Conservation (phyloP, 192 early-diverging fungal species). For the Gigaspora rosea region DNA sequence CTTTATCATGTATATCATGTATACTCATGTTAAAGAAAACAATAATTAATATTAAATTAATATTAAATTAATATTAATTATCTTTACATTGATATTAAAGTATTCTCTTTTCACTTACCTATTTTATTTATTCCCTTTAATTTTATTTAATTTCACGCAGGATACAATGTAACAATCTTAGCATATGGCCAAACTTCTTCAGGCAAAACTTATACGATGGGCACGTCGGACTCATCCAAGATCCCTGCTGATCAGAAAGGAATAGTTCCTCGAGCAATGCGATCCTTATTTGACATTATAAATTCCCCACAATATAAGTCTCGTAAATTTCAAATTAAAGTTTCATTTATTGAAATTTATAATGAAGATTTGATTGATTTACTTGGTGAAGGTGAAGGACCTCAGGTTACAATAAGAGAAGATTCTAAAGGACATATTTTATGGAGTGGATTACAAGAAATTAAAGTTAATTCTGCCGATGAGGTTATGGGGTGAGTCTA, state of each 20-base stretch:
- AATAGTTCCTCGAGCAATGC: slow-evolving; percentile 76
- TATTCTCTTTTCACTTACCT: slow-evolving; percentile 19
- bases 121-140: background rate
- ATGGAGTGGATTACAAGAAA: slow-evolving; percentile 83
- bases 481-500: slow-evolving; percentile 67
- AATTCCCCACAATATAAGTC: slow-evolving; percentile 37
- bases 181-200: slow-evolving; percentile 94
- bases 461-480: slow-evolving; percentile 65
- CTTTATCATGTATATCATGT: too few relatives aligned
- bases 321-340: slow-evolving; percentile 52
- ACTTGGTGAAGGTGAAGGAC: slow-evolving; percentile 60
- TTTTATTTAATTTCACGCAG: slow-evolving; percentile 36
- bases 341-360: slow-evolving; percentile 95
- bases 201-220: slow-evolving; percentile 98
- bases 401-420: slow-evolving; percentile 74
- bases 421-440: slow-evolving; percentile 88
- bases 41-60: too few relatives aligned
- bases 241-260: slow-evolving; percentile 48
- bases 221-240: slow-evolving; percentile 55
- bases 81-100: too few relatives aligned
- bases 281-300: slow-evolving; percentile 55
- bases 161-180: slow-evolving; percentile 93
- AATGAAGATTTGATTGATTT: slow-evolving; percentile 97
- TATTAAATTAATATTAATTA: too few relatives aligned
- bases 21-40: too few relatives aligned